Base-by-base conservation (phyloP, 768 basidiomycete species). In the Sporobolomyces phaffii region DNA sequence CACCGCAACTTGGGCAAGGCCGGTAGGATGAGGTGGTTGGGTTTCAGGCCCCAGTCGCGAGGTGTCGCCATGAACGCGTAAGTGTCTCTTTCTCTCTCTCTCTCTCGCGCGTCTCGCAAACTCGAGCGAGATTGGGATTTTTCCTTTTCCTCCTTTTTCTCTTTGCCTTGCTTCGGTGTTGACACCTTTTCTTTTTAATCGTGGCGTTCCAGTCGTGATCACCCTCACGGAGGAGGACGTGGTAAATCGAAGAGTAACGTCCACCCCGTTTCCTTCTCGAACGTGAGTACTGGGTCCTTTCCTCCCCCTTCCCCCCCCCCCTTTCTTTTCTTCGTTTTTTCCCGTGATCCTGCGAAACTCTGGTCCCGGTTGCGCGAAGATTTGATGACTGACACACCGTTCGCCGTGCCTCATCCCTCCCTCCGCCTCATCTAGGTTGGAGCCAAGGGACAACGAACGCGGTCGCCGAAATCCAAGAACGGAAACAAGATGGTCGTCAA, bases 241-340 rank as follows among this genome's bases (percentile, higher is more conserved):
- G 94, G 94, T 73, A 97, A 94, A 79, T 90, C 88, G 66, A 98
- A 99, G 82, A 90, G 90, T 64, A 86, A 93, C 84, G 87, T 92
- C 91, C 62, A 91, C 43, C 43, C 29, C n/a, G 38, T 45, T 11
- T 57, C 53, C 17, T 36, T 58, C 33, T 57, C 53, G 34, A 51
- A 52, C 43, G 36, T 28, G 17, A 45, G 31, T 24, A 10, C 50
- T 7, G 8, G 5, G 5, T 20, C 20, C 11, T n/a, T 45, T 18
- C 48, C 45, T 24, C 38, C 20, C 36, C 24, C 60, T 53, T 29
- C 15, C 20, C 7, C n/a, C 20, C 29, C 29, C 14, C 11, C 15
- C 36, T 40, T 13, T 24, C 54, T 26, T n/a, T 26, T n/a, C 41
- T 24, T 3, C 24, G 20, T 28, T 24, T n/a, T 38, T 38, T 17